A percentile compares a stretch with the other conserved stretches of the same genome.
These are phyloP conservation scores for Pezicula carpinea DNA, from an alignment of 2,329 filamentous ascomycete genomes.

Conservation along the genomic window DNA sequence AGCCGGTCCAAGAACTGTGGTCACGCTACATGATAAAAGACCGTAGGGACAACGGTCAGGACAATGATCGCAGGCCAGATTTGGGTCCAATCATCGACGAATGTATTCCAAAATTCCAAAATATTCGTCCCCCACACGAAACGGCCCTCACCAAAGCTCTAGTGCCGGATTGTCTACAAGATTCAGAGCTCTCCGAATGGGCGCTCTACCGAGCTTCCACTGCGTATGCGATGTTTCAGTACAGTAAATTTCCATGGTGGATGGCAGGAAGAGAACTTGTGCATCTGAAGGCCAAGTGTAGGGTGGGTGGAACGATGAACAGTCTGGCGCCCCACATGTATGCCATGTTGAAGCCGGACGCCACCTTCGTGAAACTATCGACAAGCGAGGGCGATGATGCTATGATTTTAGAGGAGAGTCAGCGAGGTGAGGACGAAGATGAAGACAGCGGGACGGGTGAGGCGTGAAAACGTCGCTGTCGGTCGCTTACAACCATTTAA, in stretches of 20 bases:
- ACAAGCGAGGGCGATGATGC: not conserved
- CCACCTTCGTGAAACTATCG: constrained; percentile 8
- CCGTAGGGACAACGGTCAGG: constrained; percentile 1
- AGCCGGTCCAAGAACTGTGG: constrained; percentile 11
- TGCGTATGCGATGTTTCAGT: constrained; percentile 16
- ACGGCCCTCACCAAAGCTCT: constrained; percentile 13
- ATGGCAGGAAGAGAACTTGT: constrained; percentile 26
- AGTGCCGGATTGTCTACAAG: constrained; percentile 5
- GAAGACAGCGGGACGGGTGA: not conserved
- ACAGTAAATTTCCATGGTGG: constrained; percentile 19
- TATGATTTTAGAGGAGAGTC: not conserved
- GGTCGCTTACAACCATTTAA: too few relatives aligned
- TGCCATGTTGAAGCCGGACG: constrained; percentile 14
- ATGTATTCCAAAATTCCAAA: constrained; percentile 14
- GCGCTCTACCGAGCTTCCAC: constrained; percentile 40
- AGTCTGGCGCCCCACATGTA: constrained; percentile 15
- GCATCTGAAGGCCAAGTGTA: constrained; percentile 17
- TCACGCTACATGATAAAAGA: not conserved
- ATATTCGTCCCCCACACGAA: constrained; percentile 19
- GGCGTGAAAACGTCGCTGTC: not conserved
- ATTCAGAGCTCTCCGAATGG: constrained; percentile 32
- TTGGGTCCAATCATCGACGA: constrained; percentile 7
- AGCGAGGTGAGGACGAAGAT: not conserved
- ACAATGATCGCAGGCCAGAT: constrained; percentile 1
- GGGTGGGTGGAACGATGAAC: not conserved